A percentile compares a stretch with the other conserved stretches of the same genome.
Evolutionary conservation across 768 basidiomycete species (phyloP).

Genomic region (Exsudoporus frostii): DNA sequence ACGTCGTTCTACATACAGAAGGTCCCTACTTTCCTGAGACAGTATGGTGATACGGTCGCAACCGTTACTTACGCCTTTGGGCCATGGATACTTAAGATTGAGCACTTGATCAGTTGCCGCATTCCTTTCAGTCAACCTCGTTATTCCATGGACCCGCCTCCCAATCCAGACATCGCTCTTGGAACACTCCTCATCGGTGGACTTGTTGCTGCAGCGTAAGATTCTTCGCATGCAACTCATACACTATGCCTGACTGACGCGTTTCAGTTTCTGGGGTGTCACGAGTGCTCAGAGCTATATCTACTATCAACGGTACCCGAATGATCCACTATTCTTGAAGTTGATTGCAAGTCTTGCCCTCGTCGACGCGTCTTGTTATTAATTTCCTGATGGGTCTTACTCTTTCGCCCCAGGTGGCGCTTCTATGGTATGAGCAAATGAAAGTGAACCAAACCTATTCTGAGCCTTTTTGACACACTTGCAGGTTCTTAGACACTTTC

Average conservation of each 20-base stretch:
- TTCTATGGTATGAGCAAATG: constrained; percentile 12
- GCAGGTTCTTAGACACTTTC: constrained; percentile 48
- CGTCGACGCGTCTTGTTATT: constrained; percentile 23
- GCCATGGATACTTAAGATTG: not conserved
- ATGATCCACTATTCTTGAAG: constrained; percentile 35
- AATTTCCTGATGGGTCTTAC: constrained; percentile 21
- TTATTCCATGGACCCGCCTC: constrained; percentile 4
- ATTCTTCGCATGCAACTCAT: not conserved
- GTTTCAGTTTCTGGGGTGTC: constrained; percentile 50
- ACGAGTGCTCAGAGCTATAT: constrained; percentile 52
- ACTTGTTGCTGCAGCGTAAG: constrained; percentile 52
- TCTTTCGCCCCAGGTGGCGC: constrained; percentile 30
- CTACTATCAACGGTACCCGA: constrained; percentile 41
- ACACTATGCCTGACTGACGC: not conserved
- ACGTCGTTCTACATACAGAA: not conserved
- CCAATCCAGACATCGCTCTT: constrained; percentile 43
- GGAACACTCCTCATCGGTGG: constrained; percentile 60
- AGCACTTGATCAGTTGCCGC: not conserved
- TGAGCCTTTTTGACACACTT: not conserved
- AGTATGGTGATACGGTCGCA: not conserved
- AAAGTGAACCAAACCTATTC: too few species aligned
- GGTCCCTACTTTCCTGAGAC: not conserved
- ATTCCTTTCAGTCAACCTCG: not conserved
- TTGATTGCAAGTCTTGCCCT: constrained; percentile 32
- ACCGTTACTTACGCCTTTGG: too few species aligned